Percentiles rank a stretch among this genome's conserved stretches.
Evolutionary conservation across 1,284 basidiomycete species (phyloP).

Genomic region (Moesziomyces sp.): DNA sequence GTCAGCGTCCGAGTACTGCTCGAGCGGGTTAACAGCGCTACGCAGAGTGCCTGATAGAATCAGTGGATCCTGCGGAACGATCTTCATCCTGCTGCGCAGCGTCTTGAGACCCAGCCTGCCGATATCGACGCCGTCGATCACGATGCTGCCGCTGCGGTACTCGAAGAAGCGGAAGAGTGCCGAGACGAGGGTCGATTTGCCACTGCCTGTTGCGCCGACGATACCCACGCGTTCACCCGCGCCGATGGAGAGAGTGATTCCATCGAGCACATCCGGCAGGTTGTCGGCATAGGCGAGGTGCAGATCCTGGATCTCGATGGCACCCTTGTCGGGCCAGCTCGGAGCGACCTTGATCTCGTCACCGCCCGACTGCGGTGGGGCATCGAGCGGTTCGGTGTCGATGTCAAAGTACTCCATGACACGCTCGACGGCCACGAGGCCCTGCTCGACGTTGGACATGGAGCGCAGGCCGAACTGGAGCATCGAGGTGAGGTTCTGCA

Average conservation of each 20-base stretch:
- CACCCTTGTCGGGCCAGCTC: constrained; percentile 62
- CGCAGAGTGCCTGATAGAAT: constrained; percentile 68
- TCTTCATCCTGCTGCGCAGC: constrained; percentile 59
- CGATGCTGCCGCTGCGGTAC: constrained; percentile 74
- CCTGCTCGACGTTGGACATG: constrained; percentile 67
- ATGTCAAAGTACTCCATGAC: constrained; percentile 62
- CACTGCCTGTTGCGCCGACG: constrained; percentile 71
- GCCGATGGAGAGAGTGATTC: constrained; percentile 68
- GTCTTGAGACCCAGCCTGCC: constrained; percentile 70
- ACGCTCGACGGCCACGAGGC: constrained; percentile 65
- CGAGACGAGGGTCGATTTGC: constrained; percentile 80
- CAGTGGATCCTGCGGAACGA: constrained; percentile 66
- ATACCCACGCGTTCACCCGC: constrained; percentile 72
- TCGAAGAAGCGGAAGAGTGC: constrained; percentile 80
- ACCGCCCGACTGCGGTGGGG: constrained; percentile 15
- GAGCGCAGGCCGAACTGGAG: constrained; percentile 61
- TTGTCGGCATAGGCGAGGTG: constrained; percentile 71
- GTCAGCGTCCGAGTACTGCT: constrained; percentile 59
- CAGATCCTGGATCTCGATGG: constrained; percentile 61
- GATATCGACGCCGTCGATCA: constrained; percentile 78
- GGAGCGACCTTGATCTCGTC: constrained; percentile 37
- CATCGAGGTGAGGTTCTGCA: constrained; percentile 52
- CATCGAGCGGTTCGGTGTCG: constrained; percentile 49
- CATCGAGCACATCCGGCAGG: constrained; percentile 71
- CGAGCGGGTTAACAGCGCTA: constrained; percentile 66